Evolutionary conservation across 306 rosid genomes (phyloP).

Genomic region (Lathyrus oleraceus): DNA sequence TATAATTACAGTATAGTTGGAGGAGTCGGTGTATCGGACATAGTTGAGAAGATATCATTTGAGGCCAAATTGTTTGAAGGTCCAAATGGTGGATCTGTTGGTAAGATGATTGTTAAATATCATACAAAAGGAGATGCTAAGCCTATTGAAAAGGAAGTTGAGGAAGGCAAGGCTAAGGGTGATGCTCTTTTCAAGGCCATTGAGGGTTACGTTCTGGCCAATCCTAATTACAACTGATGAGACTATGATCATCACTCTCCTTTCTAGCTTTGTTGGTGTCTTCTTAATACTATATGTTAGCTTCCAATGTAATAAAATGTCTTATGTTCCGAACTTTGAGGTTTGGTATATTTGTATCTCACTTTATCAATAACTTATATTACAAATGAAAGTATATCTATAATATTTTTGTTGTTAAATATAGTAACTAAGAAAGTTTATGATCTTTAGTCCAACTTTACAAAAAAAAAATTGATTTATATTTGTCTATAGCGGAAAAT

Average conservation of each 20-base stretch:
- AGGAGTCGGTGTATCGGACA: constrained; percentile 21
- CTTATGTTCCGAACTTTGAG: too few species aligned
- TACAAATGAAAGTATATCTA: too few species aligned
- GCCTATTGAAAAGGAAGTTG: constrained; percentile 32
- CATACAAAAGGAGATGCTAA: constrained; percentile 37
- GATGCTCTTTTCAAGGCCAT: constrained; percentile 48
- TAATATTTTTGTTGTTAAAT: too few species aligned
- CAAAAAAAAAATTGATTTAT: too few species aligned
- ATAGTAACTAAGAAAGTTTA: too few species aligned
- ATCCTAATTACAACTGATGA: constrained; percentile 32
- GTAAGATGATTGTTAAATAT: constrained; percentile 12
- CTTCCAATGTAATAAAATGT: too few species aligned
- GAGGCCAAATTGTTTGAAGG: constrained; percentile 35
- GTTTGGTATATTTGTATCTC: too few species aligned
- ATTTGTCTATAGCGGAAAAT: too few species aligned
- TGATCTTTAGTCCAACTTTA: too few species aligned
- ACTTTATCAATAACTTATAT: too few species aligned
- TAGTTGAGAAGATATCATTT: constrained; percentile 37
- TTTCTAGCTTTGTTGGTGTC: neutral
- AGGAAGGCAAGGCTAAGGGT: constrained; percentile 37
- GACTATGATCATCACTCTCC: neutral
- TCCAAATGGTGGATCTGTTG: too few species aligned
- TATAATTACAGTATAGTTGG: constrained; percentile 47
- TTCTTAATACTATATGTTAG: neutral
- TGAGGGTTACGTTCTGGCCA: constrained; percentile 45